phyloP scores from a whole-genome alignment of 164 flowering plant genomes.

The Sedum album region DNA sequence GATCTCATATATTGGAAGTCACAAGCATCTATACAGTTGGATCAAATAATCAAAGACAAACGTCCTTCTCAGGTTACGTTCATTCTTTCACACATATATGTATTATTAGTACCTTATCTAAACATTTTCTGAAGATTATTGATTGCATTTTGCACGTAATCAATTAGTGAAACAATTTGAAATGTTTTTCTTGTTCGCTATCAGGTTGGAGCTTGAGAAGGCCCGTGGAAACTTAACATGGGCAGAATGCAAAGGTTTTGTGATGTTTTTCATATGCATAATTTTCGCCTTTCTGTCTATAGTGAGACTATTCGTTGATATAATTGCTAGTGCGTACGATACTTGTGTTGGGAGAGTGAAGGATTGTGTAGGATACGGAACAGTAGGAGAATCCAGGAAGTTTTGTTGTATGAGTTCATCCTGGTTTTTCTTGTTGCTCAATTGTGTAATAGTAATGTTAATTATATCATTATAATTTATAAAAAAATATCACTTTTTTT shows the following conservation, averaged over 20 bases:
- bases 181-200: slow-evolving; percentile 1
- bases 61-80: slow-evolving; percentile 60
- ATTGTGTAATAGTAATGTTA: slow-evolving; percentile 28
- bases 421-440: slow-evolving; percentile 33
- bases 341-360: slow-evolving; percentile 8
- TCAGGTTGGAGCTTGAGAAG: slow-evolving; percentile 64
- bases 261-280: slow-evolving; percentile 47
- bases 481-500: not conserved
- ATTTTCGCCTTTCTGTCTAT: slow-evolving; percentile 44
- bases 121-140: not conserved
- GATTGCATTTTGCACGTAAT: too few relatives aligned
- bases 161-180: too few relatives aligned
- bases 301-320: slow-evolving; percentile 37
- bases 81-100: not conserved
- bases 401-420: slow-evolving; percentile 47
- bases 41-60: slow-evolving; percentile 44
- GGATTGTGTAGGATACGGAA: slow-evolving; percentile 17
- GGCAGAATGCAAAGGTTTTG: slow-evolving; percentile 65
- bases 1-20: slow-evolving; percentile 75
- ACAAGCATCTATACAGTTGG: slow-evolving; percentile 57
- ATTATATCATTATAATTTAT: slow-evolving; percentile 37
- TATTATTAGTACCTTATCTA: not conserved
- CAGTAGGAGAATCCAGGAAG: slow-evolving; percentile 37
- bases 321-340: slow-evolving; percentile 26
- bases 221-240: slow-evolving; percentile 36